phyloP scores from a whole-genome alignment of 179 eudicot species.

The Carnegiea gigantea region DNA sequence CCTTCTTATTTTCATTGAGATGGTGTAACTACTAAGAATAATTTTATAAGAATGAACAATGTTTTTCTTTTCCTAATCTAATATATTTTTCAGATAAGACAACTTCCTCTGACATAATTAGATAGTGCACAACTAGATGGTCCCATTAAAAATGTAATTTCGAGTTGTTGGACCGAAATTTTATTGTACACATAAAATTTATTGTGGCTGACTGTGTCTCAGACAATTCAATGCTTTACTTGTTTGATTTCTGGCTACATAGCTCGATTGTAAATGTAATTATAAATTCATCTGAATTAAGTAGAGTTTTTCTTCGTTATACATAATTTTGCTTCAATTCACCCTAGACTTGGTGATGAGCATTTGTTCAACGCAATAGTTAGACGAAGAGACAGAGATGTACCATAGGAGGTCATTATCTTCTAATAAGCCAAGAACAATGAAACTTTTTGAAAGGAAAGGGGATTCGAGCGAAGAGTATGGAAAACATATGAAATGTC shows the following conservation, averaged over 20 bases:
- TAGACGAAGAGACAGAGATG: neutral
- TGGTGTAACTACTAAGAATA: too few relatives aligned
- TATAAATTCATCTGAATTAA: neutral
- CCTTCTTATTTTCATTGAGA: too few relatives aligned
- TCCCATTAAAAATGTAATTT: neutral
- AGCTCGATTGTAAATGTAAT: neutral
- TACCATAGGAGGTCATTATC: neutral
- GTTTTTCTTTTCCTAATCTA: too few relatives aligned
- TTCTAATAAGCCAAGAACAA: too few relatives aligned
- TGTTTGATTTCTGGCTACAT: too few relatives aligned
- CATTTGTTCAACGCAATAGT: neutral
- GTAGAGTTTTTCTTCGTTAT: neutral
- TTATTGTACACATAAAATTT: neutral
- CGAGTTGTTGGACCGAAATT: neutral
- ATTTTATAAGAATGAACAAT: too few relatives aligned
- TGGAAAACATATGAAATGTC: neutral
- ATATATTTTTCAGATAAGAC: neutral
- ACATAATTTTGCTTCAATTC: neutral
- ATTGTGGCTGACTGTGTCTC: neutral
- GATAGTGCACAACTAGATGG: neutral
- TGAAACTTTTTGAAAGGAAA: too few relatives aligned
- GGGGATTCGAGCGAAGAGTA: neutral
- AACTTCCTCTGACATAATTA: neutral
- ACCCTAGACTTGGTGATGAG: neutral
- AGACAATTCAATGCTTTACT: neutral